A percentile compares a stretch with the other conserved stretches of the same genome.
Conservation (phyloP, 306 rosid species). For the Mimosa bimucronata region DNA sequence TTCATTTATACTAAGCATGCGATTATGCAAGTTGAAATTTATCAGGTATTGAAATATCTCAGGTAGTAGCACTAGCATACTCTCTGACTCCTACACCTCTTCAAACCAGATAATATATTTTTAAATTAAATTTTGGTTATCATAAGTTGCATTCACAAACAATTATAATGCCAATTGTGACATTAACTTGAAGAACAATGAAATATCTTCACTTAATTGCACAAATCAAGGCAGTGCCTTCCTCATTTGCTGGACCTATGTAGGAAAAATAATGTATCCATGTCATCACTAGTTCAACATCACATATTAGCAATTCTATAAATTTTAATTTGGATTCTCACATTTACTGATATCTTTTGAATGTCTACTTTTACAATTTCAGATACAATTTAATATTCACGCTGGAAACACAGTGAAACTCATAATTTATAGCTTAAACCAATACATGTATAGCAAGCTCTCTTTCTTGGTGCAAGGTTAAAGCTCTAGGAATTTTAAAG, state of each 20-base stretch:
- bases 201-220: not conserved
- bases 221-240: not conserved
- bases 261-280: not conserved
- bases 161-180: not conserved
- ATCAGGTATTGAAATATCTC: not conserved
- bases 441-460: not conserved
- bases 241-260: not conserved
- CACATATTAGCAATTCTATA: not conserved
- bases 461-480: not conserved
- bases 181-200: constrained; percentile 1
- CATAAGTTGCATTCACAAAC: not conserved
- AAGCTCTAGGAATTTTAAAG: not conserved
- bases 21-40: not conserved
- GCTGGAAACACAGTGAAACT: not conserved
- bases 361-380: not conserved
- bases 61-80: not conserved
- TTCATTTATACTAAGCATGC: not conserved
- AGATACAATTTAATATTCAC: not conserved
- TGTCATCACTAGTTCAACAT: not conserved
- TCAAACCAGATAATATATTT: not conserved
- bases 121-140: not conserved
- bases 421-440: not conserved
- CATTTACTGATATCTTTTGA: not conserved
- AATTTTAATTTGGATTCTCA: not conserved
- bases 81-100: not conserved